A percentile compares a stretch with the other conserved stretches of the same genome.
These are phyloP conservation scores for Scytalidium sp. DNA, from an alignment of 2,329 filamentous ascomycete species.

Conservation along the genomic window DNA sequence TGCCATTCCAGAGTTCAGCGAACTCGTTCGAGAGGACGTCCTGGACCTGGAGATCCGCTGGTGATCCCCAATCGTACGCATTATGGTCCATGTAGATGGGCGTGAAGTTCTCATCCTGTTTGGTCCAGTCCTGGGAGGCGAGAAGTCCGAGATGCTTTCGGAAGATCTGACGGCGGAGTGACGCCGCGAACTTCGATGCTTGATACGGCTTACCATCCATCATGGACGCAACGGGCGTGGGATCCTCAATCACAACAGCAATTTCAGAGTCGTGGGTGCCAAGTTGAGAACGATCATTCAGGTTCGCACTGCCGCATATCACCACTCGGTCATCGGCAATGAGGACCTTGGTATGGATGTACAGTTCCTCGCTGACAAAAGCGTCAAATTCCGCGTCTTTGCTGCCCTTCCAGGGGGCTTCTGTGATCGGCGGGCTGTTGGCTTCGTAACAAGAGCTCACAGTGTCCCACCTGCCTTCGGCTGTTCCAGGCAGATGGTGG, in stretches of 20 bases:
- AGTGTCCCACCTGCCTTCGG: slow-evolving; percentile 65
- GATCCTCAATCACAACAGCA: slow-evolving; percentile 83
- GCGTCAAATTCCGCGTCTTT: slow-evolving; percentile 55
- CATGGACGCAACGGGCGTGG: slow-evolving; percentile 61
- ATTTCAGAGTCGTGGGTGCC: slow-evolving; percentile 86
- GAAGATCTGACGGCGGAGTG: slow-evolving; percentile 81
- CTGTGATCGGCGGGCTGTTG: slow-evolving; percentile 64
- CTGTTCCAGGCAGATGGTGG: slow-evolving; percentile 38
- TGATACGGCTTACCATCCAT: slow-evolving; percentile 73
- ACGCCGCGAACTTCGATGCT: slow-evolving; percentile 74
- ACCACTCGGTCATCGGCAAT: slow-evolving; percentile 81
- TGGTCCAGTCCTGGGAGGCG: slow-evolving; percentile 67
- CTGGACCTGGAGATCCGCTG: slow-evolving; percentile 64
- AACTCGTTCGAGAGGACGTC: slow-evolving; percentile 73
- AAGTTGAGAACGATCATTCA: slow-evolving; percentile 69
- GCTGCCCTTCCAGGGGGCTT: slow-evolving; percentile 51
- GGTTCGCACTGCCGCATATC: slow-evolving; percentile 69
- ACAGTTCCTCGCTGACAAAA: slow-evolving; percentile 61
- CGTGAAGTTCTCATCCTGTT: slow-evolving; percentile 70
- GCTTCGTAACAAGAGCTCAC: slow-evolving; percentile 84
- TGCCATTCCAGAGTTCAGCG: slow-evolving; percentile 67
- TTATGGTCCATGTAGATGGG: slow-evolving; percentile 71
- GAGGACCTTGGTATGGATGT: slow-evolving; percentile 65
- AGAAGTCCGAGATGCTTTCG: slow-evolving; percentile 88
- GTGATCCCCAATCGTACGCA: slow-evolving; percentile 67